These are phyloP conservation scores for Rhododendron williamsianum DNA, from an alignment of 148 eudicot species.

Conservation along the genomic window DNA sequence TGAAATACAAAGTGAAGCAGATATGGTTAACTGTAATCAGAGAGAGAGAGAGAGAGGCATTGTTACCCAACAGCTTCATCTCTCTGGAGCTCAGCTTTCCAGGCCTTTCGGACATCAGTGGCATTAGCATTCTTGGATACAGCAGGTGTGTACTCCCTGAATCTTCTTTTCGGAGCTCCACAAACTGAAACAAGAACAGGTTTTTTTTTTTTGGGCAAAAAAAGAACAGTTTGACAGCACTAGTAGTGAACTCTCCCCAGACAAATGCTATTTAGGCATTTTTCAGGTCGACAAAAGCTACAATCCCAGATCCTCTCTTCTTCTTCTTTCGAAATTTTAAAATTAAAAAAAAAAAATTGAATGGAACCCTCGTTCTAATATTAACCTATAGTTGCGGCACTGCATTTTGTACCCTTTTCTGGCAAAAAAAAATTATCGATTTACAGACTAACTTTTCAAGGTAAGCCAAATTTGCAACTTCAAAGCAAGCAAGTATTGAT, in stretches of 20 bases:
- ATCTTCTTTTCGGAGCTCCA: constrained; percentile 93
- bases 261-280: neutral
- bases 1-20: neutral
- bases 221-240: neutral
- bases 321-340: too few relatives aligned
- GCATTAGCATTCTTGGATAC: constrained; percentile 67
- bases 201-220: neutral
- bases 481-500: neutral
- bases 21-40: neutral
- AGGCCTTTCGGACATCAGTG: constrained; percentile 61
- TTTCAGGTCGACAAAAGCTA: neutral
- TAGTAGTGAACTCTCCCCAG: neutral
- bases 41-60: neutral
- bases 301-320: too few relatives aligned
- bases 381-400: too few relatives aligned
- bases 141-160: constrained; percentile 57
- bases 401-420: too few relatives aligned
- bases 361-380: too few relatives aligned
- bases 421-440: neutral
- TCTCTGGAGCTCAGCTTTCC: constrained; percentile 64
- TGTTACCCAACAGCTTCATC: constrained; percentile 88
- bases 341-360: too few relatives aligned
- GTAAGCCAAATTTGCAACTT: neutral
- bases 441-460: neutral
- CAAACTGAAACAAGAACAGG: constrained; percentile 49